A percentile compares a stretch with the other conserved stretches of the same genome.
phyloP scores from a whole-genome alignment of 495 filamentous ascomycete species.

The Margaritispora aquatica region DNA sequence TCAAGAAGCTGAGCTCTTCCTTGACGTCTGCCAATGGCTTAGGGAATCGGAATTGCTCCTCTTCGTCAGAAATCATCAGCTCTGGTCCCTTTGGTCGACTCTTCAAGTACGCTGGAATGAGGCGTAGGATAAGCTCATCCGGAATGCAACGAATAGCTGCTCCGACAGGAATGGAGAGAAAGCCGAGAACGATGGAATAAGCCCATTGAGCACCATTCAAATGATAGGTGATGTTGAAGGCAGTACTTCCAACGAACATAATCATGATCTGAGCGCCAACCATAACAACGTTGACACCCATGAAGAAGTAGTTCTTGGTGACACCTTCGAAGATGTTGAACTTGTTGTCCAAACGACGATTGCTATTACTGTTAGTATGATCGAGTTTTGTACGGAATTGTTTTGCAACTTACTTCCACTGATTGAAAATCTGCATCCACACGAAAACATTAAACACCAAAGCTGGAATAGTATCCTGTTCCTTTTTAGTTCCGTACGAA shows the following conservation, averaged over 20 bases:
- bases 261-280: constrained; percentile 76
- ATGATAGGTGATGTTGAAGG: constrained; percentile 59
- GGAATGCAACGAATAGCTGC: constrained; percentile 63
- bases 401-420: constrained; percentile 72
- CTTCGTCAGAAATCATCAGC: constrained; percentile 65
- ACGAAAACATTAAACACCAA: constrained; percentile 93
- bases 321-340: constrained; percentile 88
- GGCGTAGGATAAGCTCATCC: constrained; percentile 53
- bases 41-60: constrained; percentile 65
- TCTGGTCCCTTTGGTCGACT: constrained; percentile 49
- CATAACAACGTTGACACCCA: constrained; percentile 77
- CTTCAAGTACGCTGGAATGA: constrained; percentile 65
- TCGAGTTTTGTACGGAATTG: constrained; percentile 16
- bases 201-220: constrained; percentile 69
- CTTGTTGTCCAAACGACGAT: constrained; percentile 80
- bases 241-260: constrained; percentile 64
- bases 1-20: constrained; percentile 81
- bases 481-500: constrained; percentile 35
- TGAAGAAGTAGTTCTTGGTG: constrained; percentile 70
- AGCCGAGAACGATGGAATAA: constrained; percentile 63
- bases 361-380: constrained; percentile 43
- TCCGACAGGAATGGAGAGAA: constrained; percentile 69
- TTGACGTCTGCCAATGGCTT: constrained; percentile 67
- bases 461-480: constrained; percentile 51
- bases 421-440: constrained; percentile 96